Conservation (phyloP, 1,139 yeast genomes). For the Maudiozyma humilis region DNA sequence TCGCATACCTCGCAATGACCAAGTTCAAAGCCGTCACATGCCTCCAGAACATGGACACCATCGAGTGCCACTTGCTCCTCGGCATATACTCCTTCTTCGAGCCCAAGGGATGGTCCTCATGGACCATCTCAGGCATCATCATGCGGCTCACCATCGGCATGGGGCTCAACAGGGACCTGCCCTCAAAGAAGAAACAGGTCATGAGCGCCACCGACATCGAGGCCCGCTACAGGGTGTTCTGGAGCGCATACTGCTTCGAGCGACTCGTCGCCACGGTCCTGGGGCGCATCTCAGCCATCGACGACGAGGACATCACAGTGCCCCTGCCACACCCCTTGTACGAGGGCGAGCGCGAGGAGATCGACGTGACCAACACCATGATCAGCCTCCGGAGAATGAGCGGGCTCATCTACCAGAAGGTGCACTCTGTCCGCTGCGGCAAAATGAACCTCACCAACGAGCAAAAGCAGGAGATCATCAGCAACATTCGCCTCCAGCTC, state of each 20-base stretch:
- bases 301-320: constrained; percentile 41
- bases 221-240: constrained; percentile 39
- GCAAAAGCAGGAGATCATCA: constrained; percentile 30
- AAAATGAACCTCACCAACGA: constrained; percentile 25
- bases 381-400: constrained; percentile 38
- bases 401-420: constrained; percentile 36
- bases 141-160: constrained; percentile 37
- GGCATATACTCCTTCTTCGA: constrained; percentile 42
- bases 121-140: constrained; percentile 44
- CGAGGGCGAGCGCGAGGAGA: constrained; percentile 36
- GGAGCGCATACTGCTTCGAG: constrained; percentile 46
- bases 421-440: constrained; percentile 37
- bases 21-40: constrained; percentile 33
- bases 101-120: constrained; percentile 38
- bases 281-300: constrained; percentile 40
- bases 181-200: constrained; percentile 23
- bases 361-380: constrained; percentile 36
- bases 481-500: constrained; percentile 34
- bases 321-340: constrained; percentile 36
- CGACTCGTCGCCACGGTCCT: constrained; percentile 38
- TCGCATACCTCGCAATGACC: constrained; percentile 34
- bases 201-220: constrained; percentile 34
- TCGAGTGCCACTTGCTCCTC: constrained; percentile 36
- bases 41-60: constrained; percentile 33
- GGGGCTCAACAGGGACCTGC: constrained; percentile 37